These are phyloP conservation scores for Laburnicola sp. DNA, from an alignment of 2,329 filamentous ascomycete genomes.

Conservation along the genomic window DNA sequence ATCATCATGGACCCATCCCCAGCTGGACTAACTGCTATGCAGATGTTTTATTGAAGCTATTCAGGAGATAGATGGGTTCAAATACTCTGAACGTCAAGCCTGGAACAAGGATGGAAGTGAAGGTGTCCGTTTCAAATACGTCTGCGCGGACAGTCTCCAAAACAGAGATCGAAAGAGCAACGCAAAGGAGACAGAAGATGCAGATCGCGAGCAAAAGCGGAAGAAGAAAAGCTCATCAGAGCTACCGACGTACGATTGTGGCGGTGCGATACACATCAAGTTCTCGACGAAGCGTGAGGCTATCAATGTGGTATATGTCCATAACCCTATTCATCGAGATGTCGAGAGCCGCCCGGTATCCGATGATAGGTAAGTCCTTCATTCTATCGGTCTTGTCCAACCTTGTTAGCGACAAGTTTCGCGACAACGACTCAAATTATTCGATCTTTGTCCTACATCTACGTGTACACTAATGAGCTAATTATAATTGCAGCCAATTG, in stretches of 20 bases:
- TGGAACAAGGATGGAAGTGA: slow-evolving; percentile 34
- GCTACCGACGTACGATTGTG: slow-evolving; percentile 37
- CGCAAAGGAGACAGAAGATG: slow-evolving; percentile 21
- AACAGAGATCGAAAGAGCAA: slow-evolving; percentile 34
- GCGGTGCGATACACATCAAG: slow-evolving; percentile 40
- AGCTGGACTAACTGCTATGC: slow-evolving; percentile 6
- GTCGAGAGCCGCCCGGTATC: slow-evolving; percentile 17
- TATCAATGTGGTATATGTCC: slow-evolving; percentile 42
- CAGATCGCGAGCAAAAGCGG: slow-evolving; percentile 8
- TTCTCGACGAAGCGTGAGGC: slow-evolving; percentile 41
- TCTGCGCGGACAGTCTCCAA: slow-evolving; percentile 40
- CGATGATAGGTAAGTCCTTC: slow-evolving; percentile 23
- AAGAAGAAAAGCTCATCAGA: slow-evolving; percentile 2
- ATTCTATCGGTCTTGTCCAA: neutral
- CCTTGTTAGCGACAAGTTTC: neutral
- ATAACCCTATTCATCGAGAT: slow-evolving; percentile 40
- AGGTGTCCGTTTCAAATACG: slow-evolving; percentile 37
- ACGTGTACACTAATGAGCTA: neutral
- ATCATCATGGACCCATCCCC: neutral
- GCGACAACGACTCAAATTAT: neutral
- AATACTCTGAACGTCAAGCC: slow-evolving; percentile 38
- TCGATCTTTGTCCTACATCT: neutral
- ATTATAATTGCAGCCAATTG: slow-evolving; percentile 6
- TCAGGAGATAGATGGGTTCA: slow-evolving; percentile 39
- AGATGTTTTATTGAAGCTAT: slow-evolving; percentile 37